These are phyloP conservation scores for Cutaneotrichosporon sp. DNA, from an alignment of 1,284 basidiomycete genomes.

Conservation along the genomic window DNA sequence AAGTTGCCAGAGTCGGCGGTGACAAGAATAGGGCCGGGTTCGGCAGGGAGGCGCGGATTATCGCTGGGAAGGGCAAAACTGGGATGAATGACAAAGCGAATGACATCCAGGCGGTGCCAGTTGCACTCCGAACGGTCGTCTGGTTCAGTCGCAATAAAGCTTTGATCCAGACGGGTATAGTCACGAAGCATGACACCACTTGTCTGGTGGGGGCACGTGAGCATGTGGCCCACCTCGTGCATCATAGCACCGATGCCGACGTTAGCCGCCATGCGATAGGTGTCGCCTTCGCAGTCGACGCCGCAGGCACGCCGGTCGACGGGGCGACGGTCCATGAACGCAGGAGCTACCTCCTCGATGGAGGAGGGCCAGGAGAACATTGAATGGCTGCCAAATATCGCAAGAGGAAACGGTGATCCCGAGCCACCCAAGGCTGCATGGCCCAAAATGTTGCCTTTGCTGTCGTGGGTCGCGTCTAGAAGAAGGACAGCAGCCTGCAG, in stretches of 20 bases:
- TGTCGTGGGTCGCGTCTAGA: conserved; percentile 3
- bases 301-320: conserved; percentile 6
- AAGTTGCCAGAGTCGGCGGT: conserved; percentile 1
- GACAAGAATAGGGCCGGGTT: conserved; percentile 2
- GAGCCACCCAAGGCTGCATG: conserved; percentile 11
- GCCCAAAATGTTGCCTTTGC: conserved; percentile 3
- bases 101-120: conserved; percentile 9
- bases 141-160: conserved; percentile 8
- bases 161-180: conserved; percentile 10
- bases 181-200: conserved; percentile 13
- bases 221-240: conserved; percentile 11
- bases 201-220: conserved; percentile 8
- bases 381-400: conserved; percentile 10
- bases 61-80: conserved; percentile 5
- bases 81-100: conserved; percentile 4
- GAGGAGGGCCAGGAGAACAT: conserved; percentile 5
- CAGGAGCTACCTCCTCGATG: conserved; percentile 2
- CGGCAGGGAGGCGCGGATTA: neutral
- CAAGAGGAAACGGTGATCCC: neutral
- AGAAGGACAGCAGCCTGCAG: conserved; percentile 3
- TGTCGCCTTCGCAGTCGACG: conserved; percentile 11
- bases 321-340: neutral
- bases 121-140: conserved; percentile 8
- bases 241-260: conserved; percentile 12
- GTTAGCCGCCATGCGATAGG: conserved; percentile 11